Evolutionary conservation across 2,329 filamentous ascomycete genomes (phyloP).

Genomic region (Byssochlamys sp.): DNA sequence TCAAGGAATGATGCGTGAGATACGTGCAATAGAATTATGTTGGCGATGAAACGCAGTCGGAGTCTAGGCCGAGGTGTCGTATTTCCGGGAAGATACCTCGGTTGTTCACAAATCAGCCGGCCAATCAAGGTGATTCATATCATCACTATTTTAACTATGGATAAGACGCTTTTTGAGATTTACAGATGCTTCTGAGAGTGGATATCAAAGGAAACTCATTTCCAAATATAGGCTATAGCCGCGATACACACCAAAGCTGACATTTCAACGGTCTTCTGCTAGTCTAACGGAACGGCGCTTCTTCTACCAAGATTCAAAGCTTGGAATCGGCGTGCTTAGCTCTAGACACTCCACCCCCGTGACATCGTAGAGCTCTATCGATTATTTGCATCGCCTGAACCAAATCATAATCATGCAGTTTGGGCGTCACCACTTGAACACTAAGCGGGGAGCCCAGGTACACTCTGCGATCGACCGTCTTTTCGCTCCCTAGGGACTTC

Average conservation of each 20-base stretch:
- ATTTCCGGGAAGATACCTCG: background rate
- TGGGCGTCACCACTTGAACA: slow-evolving; percentile 49
- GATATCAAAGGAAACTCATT: no score
- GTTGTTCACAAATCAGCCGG: background rate
- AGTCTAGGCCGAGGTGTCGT: background rate
- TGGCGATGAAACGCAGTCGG: background rate
- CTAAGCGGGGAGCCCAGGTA: slow-evolving; percentile 48
- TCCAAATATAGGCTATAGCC: no score
- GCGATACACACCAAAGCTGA: no score
- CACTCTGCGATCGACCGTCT: slow-evolving; percentile 42
- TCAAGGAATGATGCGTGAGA: background rate
- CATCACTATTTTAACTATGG: background rate
- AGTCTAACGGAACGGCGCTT: no score
- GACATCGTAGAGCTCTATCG: slow-evolving; percentile 27
- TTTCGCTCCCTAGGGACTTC: slow-evolving; percentile 30
- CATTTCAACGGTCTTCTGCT: no score
- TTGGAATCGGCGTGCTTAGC: slow-evolving; percentile 5
- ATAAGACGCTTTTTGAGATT: no score
- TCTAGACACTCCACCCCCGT: slow-evolving; percentile 6
- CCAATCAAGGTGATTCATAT: background rate
- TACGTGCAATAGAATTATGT: background rate
- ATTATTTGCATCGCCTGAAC: slow-evolving; percentile 46
- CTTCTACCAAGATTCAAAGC: slow-evolving; percentile 9
- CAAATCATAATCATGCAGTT: slow-evolving; percentile 45
- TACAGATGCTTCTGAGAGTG: no score